Conservation (phyloP, 768 basidiomycete species). For the Calocybe indica region DNA sequence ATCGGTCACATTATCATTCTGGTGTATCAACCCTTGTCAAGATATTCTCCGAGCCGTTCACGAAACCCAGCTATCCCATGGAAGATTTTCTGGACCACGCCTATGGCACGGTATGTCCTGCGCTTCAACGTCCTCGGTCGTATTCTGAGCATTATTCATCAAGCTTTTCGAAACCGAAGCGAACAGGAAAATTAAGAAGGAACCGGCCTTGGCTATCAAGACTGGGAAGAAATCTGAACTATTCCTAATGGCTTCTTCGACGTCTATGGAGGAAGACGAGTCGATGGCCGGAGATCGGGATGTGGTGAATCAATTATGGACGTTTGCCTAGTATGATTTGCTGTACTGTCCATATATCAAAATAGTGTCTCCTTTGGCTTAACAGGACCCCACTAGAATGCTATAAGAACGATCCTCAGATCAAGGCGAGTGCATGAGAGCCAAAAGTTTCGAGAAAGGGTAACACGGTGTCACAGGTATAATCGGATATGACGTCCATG, state of each 20-base stretch:
- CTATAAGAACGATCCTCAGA: too few species aligned
- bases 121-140: background rate
- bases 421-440: too few species aligned
- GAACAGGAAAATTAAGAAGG: slow-evolving; percentile 73
- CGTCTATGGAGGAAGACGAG: background rate
- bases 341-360: too few species aligned
- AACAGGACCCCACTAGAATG: too few species aligned
- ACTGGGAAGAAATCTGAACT: slow-evolving; percentile 24
- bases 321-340: slow-evolving; percentile 22
- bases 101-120: slow-evolving; percentile 63
- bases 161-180: slow-evolving; percentile 87
- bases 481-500: too few species aligned
- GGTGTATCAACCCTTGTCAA: slow-evolving; percentile 83
- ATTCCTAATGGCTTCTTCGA: slow-evolving; percentile 14
- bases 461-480: too few species aligned
- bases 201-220: slow-evolving; percentile 54
- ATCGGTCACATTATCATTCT: slow-evolving; percentile 78
- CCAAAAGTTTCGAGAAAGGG: too few species aligned
- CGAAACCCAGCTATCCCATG: slow-evolving; percentile 85
- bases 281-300: slow-evolving; percentile 18
- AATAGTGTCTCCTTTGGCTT: too few species aligned
- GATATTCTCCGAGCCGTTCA: slow-evolving; percentile 88
- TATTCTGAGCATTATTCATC: background rate
- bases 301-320: slow-evolving; percentile 42
- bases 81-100: slow-evolving; percentile 98